Evolutionary conservation across 2,329 filamentous ascomycete species (phyloP), one percentile per base, ranked within the genome.

Genomic region (Cordyceps javanica): DNA sequence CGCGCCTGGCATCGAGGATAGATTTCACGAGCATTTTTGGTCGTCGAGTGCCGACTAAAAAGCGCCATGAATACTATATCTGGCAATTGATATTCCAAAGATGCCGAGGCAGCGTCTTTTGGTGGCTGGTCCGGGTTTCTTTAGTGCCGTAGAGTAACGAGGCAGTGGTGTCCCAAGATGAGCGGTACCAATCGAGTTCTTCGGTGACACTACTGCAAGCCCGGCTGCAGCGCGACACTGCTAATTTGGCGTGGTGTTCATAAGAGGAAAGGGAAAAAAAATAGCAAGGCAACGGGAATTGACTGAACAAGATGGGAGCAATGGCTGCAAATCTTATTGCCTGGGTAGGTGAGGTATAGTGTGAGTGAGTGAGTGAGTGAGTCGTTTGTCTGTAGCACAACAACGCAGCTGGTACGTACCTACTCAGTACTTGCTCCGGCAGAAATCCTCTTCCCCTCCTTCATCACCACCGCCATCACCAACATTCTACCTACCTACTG

Each of bases 1-100:
- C 3, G 25, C 5, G n/a, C 10, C 28, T 19, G 28, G 9, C 30
- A 38, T 39, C 30, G 26, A 10, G 5, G 8, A 45, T 41, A 25
- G 41, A 55, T 38, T 56, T 56, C 53, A 56, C 53, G 21, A 56
- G 53, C 53, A 39, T 41, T 56, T 56, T 23, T 28, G 30, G 32
- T 14, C 21, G 36, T 30, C 5, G 14, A 32, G 5, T 23, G 44
- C 30, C 44, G 44, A 56, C 44, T 32, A 49, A 28, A 41, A 39
- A 56, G 16, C 53, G 53, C 53, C 53, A 30, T 39, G 42, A 46
- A 49, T 49, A 32, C 53, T 30, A 34, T 6, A 41, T 28, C 32
- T 16, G 53, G 53, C 9, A 56, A 56, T 41, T 56, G 53, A 56
- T 56, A 14, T 32, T 26, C 44, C 14, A 23, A 32, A 41, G 28